Evolutionary conservation across 495 filamentous ascomycete species (phyloP).

Genomic region (Cercophora sp.): DNA sequence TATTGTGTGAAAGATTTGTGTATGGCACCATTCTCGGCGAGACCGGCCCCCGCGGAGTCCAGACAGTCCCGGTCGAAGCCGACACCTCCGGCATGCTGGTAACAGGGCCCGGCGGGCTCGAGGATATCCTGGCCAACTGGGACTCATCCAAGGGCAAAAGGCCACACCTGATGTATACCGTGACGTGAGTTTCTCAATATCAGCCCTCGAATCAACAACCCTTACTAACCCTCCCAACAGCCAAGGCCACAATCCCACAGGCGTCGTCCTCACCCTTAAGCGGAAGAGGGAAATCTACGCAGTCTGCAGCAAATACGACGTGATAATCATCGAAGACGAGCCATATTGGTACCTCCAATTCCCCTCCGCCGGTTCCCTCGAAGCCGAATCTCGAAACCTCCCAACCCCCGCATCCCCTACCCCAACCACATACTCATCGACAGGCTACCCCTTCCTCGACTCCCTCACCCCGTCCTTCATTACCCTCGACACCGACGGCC

Average conservation of each 20-base stretch:
- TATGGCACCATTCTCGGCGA: conserved; percentile 73
- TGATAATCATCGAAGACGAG: conserved; percentile 91
- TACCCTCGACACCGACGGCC: conserved; percentile 72
- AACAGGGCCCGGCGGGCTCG: conserved; percentile 63
- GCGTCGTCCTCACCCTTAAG: conserved; percentile 62
- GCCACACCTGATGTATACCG: conserved; percentile 85
- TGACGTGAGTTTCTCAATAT: conserved; percentile 80
- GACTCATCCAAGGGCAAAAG: conserved; percentile 65
- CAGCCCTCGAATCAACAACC: too few species aligned
- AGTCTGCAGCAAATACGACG: conserved; percentile 77
- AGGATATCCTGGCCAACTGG: conserved; percentile 79
- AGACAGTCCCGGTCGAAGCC: conserved; percentile 65
- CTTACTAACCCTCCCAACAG: too few species aligned
- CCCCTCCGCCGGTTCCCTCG: conserved; percentile 56
- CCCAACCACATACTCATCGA: conserved; percentile 43
- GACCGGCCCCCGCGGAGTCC: conserved; percentile 62
- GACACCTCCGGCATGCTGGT: conserved; percentile 73
- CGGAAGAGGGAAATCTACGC: conserved; percentile 75
- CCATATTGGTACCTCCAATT: conserved; percentile 96
- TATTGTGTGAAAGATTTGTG: conserved; percentile 73
- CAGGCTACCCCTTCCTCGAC: conserved; percentile 75
- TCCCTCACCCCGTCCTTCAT: conserved; percentile 75
- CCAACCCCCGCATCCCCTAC: background rate
- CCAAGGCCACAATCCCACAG: conserved; percentile 89
- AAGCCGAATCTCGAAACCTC: conserved; percentile 43